These are phyloP conservation scores for Amanita brunnescens DNA, from an alignment of 768 basidiomycete genomes.

Conservation along the genomic window DNA sequence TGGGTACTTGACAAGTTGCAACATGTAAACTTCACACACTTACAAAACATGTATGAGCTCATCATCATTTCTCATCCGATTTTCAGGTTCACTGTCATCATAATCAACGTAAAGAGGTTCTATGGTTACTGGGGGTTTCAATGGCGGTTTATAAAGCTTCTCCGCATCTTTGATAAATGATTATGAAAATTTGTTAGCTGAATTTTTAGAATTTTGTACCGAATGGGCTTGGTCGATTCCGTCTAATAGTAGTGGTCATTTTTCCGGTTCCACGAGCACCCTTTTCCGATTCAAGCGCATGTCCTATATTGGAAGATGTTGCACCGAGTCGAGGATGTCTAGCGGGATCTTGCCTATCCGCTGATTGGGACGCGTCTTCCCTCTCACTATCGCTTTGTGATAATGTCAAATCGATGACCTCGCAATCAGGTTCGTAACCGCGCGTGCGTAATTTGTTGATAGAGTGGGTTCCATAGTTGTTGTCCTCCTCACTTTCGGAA, in stretches of 20 bases:
- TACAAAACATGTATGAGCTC: conserved; percentile 26
- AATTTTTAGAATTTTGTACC: background rate
- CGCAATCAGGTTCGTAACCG: background rate
- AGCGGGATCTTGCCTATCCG: background rate
- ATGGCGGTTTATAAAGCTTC: background rate
- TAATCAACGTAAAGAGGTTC: conserved; percentile 7
- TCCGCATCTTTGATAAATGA: background rate
- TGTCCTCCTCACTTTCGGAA: conserved; percentile 1
- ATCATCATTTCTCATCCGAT: conserved; percentile 9
- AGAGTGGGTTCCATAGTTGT: background rate
- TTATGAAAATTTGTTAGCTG: background rate
- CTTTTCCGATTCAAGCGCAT: no score
- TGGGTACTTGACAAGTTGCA: background rate
- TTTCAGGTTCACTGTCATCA: conserved; percentile 4
- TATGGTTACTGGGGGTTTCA: background rate
- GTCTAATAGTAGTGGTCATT: background rate
- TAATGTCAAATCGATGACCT: background rate
- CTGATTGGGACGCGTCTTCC: background rate
- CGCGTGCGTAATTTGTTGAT: background rate
- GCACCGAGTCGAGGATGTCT: background rate
- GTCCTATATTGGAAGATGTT: no score
- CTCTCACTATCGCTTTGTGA: background rate
- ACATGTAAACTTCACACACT: conserved; percentile 3
- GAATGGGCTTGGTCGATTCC: background rate
- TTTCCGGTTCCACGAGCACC: background rate